A percentile compares a stretch with the other conserved stretches of the same genome.
Conservation (phyloP, 2,329 filamentous ascomycete species). For the Penicillium sp. region DNA sequence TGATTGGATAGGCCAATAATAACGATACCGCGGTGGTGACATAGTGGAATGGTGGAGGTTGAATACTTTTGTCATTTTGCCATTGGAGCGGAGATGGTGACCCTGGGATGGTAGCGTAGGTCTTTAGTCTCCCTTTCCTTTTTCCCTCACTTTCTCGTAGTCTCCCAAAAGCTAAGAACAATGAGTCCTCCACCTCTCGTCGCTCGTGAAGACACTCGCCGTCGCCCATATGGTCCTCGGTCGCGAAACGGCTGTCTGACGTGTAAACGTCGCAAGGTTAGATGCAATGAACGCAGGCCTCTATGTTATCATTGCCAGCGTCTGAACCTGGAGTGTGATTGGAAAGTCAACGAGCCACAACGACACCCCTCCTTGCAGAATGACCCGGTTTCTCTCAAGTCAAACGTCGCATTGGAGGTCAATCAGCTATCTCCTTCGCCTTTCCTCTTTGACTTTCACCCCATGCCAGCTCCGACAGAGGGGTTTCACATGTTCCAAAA, state of each 20-base stretch:
- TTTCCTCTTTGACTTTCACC: background rate
- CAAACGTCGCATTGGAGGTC: background rate
- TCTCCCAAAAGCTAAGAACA: background rate
- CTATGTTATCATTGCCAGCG: background rate
- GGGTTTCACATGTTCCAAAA: background rate
- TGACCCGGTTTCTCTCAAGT: background rate
- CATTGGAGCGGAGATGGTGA: background rate
- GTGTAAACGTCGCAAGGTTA: background rate
- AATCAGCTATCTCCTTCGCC: background rate
- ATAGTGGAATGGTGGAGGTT: background rate
- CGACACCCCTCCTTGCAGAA: background rate
- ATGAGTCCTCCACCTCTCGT: background rate
- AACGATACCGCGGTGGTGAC: background rate
- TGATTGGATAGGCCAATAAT: background rate
- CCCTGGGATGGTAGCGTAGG: background rate
- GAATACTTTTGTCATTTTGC: background rate
- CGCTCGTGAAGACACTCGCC: background rate
- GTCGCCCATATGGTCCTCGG: background rate
- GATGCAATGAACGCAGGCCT: background rate
- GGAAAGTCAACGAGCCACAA: background rate
- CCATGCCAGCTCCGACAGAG: background rate
- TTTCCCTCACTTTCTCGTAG: background rate
- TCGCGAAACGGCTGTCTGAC: background rate
- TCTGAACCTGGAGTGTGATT: background rate
- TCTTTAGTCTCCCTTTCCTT: background rate